These are phyloP conservation scores for Thalassia testudinum DNA, from an alignment of 116 monocot genomes.

Conservation along the genomic window DNA sequence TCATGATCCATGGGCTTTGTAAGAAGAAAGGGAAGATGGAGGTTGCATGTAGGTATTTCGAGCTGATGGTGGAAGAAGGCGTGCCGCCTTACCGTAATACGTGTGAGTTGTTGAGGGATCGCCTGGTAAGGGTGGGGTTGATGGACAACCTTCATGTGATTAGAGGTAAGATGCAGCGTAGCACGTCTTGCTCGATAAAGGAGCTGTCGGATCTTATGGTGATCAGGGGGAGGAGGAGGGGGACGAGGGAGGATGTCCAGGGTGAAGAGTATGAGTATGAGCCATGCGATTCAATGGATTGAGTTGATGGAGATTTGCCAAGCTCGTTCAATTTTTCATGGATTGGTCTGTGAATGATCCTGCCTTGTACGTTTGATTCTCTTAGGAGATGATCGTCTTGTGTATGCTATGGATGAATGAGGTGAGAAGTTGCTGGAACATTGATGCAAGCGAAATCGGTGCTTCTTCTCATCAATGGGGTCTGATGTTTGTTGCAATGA, in stretches of 20 bases:
- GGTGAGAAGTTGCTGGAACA: too few relatives aligned
- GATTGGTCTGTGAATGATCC: too few relatives aligned
- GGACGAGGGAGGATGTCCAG: neutral
- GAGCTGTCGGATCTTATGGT: conserved; percentile 47
- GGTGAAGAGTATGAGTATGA: too few relatives aligned
- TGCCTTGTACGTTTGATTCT: too few relatives aligned
- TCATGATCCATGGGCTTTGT: conserved; percentile 85
- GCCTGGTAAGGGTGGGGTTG: conserved; percentile 28
- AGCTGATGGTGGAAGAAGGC: conserved; percentile 83
- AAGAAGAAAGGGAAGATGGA: conserved; percentile 57
- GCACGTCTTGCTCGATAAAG: conserved; percentile 52
- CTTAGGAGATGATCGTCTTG: too few relatives aligned
- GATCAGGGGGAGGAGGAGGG: conserved; percentile 2
- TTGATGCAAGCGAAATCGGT: too few relatives aligned
- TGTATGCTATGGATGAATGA: too few relatives aligned
- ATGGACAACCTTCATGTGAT: conserved; percentile 29
- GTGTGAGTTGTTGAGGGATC: conserved; percentile 53
- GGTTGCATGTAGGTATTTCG: conserved; percentile 52
- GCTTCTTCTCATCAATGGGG: too few relatives aligned
- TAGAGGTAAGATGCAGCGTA: conserved; percentile 43
- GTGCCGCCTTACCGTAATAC: conserved; percentile 78
- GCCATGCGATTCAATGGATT: too few relatives aligned
- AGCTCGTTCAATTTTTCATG: too few relatives aligned
- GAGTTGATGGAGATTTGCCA: too few relatives aligned
- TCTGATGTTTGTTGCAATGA: too few relatives aligned